Evolutionary conservation across 2,329 filamentous ascomycete genomes (phyloP).

Genomic region (Cladophialophora chaetospira): DNA sequence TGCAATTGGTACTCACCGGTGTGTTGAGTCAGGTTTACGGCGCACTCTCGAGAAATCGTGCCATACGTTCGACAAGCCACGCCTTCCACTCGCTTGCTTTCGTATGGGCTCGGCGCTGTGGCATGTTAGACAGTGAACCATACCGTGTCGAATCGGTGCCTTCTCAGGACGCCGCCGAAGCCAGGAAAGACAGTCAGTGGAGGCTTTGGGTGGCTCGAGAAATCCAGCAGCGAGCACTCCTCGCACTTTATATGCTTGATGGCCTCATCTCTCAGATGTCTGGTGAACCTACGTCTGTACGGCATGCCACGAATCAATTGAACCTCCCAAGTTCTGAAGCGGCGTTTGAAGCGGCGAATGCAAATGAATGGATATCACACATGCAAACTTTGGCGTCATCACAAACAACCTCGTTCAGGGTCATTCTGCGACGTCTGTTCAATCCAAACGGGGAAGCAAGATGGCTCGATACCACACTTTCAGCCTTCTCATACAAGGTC

Average conservation of each 20-base stretch:
- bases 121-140: conserved; percentile 44
- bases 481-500: conserved; percentile 46
- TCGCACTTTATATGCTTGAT: conserved; percentile 50
- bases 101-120: conserved; percentile 50
- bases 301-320: conserved; percentile 47
- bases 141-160: conserved; percentile 42
- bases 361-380: conserved; percentile 45
- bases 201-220: conserved; percentile 47
- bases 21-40: conserved; percentile 49
- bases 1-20: conserved; percentile 48
- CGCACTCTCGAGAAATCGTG: conserved; percentile 46
- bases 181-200: conserved; percentile 47
- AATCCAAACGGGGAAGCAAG: conserved; percentile 35
- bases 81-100: conserved; percentile 49
- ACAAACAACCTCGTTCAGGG: conserved; percentile 43
- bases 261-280: conserved; percentile 49
- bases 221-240: conserved; percentile 47
- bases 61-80: conserved; percentile 48
- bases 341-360: conserved; percentile 44
- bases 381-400: conserved; percentile 31
- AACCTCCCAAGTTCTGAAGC: conserved; percentile 45
- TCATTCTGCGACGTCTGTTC: conserved; percentile 46
- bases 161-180: conserved; percentile 35
- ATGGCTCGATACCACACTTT: conserved; percentile 40
- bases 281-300: conserved; percentile 46